Evolutionary conservation across 2,329 filamentous ascomycete species (phyloP), one percentile per base, ranked within the genome.

Genomic region (Aureobasidium melanogenum): DNA sequence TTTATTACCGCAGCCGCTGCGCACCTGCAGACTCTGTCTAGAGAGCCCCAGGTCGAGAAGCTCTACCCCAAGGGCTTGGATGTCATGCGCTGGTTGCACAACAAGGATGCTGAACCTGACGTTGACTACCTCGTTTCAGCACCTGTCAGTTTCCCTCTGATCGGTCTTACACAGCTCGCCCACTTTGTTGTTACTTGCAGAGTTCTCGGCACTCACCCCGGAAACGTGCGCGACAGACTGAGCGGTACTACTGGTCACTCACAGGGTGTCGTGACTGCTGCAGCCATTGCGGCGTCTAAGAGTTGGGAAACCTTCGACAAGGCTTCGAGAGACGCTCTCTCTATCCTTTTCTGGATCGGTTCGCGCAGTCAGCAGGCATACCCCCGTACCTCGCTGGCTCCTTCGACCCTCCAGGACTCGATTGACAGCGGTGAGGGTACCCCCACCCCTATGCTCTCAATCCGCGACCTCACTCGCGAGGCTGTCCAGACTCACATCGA

Each of bases 261-360:
- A 0, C 94, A 99, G 74, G 94, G 94, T 73, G 87, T 99, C 19
- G 89, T 99, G 64, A 91, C 95, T 64, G 94, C 94, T 26, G 91
- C 93, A 32, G 89, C 89, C 26, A 96, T 94, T 63, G 89, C 95
- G 1, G 90, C 93, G 5, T 90, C 92, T 4, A 88, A 90, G 67
- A 91, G 88, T 30, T 99, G 94, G 94, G 91, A 96, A 65, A 89
- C 89, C 0, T 99, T 94, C 74, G 85, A 88, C 66, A 86, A 89
- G 70, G 85, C 90, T 60, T 84, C 91, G 60, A 87, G 82, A 69
- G 86, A 90, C 67, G 89, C 93, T 2, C 80, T 99, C 65, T 94
- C 89, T 32, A 90, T 97, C 70, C 87, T 99, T 32, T 99, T 99
- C 82, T 99, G 94, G 94, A 96, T 99, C 67, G 94, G 95, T 72